Evolutionary conservation across 768 basidiomycete genomes (phyloP).

Genomic region (Fomitopsis pulvina): DNA sequence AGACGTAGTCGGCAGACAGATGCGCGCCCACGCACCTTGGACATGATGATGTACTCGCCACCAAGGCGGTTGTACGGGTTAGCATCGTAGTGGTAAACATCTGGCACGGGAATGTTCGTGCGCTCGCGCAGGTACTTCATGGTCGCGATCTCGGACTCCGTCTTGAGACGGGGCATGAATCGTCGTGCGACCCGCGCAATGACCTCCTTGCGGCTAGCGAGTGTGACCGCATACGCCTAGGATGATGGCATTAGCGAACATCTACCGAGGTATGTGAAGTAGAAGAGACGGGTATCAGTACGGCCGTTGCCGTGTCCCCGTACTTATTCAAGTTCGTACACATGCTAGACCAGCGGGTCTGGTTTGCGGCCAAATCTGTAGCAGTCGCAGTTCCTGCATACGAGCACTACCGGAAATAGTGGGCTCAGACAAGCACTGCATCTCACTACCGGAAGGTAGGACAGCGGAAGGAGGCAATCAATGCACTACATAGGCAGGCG

Average conservation of each 20-base stretch:
- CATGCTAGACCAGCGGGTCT: too few species aligned
- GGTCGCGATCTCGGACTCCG: constrained; percentile 82
- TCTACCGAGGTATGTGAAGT: neutral
- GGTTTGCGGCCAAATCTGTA: too few species aligned
- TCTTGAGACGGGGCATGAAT: constrained; percentile 84
- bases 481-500: too few species aligned
- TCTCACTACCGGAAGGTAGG: too few species aligned
- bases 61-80: constrained; percentile 83
- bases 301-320: too few species aligned
- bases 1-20: constrained; percentile 1
- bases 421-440: too few species aligned
- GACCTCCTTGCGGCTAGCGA: constrained; percentile 52
- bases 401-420: too few species aligned
- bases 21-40: constrained; percentile 46
- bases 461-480: too few species aligned
- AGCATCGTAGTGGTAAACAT: constrained; percentile 70
- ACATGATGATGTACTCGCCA: constrained; percentile 84
- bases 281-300: neutral
- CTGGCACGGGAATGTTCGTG: constrained; percentile 68
- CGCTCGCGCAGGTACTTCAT: constrained; percentile 71
- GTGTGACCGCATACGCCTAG: constrained; percentile 73
- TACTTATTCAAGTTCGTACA: too few species aligned
- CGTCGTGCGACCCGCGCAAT: constrained; percentile 79
- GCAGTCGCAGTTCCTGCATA: too few species aligned
- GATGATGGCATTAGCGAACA: neutral